Base-by-base conservation (phyloP, 2,329 filamentous ascomycete species). In the Phoma sp. region DNA sequence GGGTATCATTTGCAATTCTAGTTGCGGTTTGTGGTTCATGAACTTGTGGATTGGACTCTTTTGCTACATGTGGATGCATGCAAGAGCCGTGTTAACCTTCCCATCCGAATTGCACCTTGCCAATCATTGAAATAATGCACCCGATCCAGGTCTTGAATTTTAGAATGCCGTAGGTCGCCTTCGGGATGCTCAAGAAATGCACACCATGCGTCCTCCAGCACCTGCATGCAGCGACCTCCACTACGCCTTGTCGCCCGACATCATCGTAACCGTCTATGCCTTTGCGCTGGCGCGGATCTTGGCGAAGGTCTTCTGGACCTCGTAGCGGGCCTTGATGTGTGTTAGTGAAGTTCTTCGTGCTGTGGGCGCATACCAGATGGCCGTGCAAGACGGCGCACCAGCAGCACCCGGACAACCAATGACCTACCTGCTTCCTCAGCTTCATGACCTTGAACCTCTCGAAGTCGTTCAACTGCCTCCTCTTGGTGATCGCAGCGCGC, bases 391-490 rank as follows among this genome's bases (percentile, higher is more conserved):
- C 23, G 29, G 39, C 42, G 36, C 38, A 36, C 21, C 47, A 30
- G 28, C 47, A 37, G 37, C 25, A 37, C 43, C 38, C 12, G 21
- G 36, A 34, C 30, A 38, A 9, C 37, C 43, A 20, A 39, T 21
- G 34, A 83, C 85, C 69, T 78, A 93, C 91, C 89, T 97, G 93
- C 89, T 99, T 99, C 90, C 93, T 96, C 83, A 98, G 86, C 82
- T 93, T 89, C 87, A 98, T 86, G 75, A 98, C 95, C 91, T 99
- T 97, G 92, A 98, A 99, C 81, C 95, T 90, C 86, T 99, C 95
- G 78, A 99, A 99, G 87, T 99, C 95, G 82, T 89, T 96, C 69
- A 99, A 85, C 75, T 87, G 87, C 84, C 89, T 90, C 85, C 95
- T 90, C 84, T 91, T 90, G 81, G 91, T 85, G 74, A 86, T 85